Conservation (phyloP, 1,284 basidiomycete genomes). For the Bjerkandera adusta region DNA sequence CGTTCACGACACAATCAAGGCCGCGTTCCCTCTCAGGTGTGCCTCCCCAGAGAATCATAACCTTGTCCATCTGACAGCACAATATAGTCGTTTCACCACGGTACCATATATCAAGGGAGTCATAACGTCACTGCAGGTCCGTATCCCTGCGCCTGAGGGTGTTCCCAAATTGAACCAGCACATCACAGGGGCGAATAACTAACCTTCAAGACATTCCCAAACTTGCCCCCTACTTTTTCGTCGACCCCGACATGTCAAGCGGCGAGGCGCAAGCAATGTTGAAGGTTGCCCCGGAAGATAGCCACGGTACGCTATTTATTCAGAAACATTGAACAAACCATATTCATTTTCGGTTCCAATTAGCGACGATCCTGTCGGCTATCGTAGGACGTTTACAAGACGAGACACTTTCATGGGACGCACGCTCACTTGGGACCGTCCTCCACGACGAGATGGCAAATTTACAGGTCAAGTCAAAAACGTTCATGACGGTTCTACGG, state of each 20-base stretch:
- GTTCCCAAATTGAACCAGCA: neutral
- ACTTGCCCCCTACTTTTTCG: constrained; percentile 75
- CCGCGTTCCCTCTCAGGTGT: constrained; percentile 42
- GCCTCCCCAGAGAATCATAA: too few relatives aligned
- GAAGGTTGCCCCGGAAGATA: constrained; percentile 32
- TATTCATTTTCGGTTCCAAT: neutral
- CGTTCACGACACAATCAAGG: constrained; percentile 46
- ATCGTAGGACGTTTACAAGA: constrained; percentile 16
- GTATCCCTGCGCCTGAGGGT: constrained; percentile 7
- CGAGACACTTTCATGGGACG: constrained; percentile 12
- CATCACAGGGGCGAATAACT: constrained; percentile 60
- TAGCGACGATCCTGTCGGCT: constrained; percentile 17
- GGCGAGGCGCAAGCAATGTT: constrained; percentile 57
- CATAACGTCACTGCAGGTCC: constrained; percentile 54
- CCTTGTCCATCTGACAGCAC: too few relatives aligned
- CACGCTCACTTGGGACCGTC: constrained; percentile 36
- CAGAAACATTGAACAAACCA: neutral
- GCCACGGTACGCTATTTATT: constrained; percentile 20
- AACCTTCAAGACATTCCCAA: constrained; percentile 67
- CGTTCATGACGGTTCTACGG: constrained; percentile 70
- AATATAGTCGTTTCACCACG: constrained; percentile 50
- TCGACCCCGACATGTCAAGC: constrained; percentile 56
- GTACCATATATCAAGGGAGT: constrained; percentile 57
- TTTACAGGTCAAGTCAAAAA: constrained; percentile 44
- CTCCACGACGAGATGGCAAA: constrained; percentile 45